Base-by-base conservation (phyloP, 306 rosid genomes). In the Trichosanthes cucumerina region DNA sequence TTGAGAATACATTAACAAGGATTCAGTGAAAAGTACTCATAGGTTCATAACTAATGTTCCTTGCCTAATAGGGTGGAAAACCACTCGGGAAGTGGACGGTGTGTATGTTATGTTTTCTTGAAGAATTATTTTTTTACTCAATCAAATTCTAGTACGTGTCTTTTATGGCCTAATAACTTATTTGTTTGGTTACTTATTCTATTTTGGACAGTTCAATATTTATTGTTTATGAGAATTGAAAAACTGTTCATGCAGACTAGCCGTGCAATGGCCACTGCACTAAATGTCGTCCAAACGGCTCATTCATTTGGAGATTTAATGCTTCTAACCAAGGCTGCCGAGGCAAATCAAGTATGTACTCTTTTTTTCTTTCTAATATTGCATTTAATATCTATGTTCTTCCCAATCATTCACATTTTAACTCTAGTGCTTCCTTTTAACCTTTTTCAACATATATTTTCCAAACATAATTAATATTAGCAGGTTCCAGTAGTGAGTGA, bases 291-390 rank as follows among this genome's bases (percentile, higher is more conserved):
- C 56, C 98, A 89, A 71, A 96, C 99, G 44, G 88, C 88, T 84
- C 97, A 96, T 86, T 82, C 98, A 53, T 92, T 85, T 84, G 99
- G 97, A 76, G 99, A 96, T 72, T 59, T 87, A 47, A 96, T 91
- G 93, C 98, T 96, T 80, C 83, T 85, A 33, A 73, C 34, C 80
- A 92, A 91, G 81, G 99, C 96, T 72, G 70, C 79, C 19, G 82
- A 91, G 81, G 86, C 90, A 7, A 89, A 91, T 78, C 93, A 84
- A 92, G 99, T 96, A 87, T 69, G 79, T 76, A 60, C 12, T 86
- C 65, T 79, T 64, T 52, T 33, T 80, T 52, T 75, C 78, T 49
- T 85, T 81, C 13, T 21, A 4, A 3, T 21, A 18, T 60, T 70
- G 12, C 15, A 43, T 43, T 26, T 46, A 63, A 26, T 75, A 75